Evolutionary conservation across 768 basidiomycete genomes (phyloP), one percentile per base, ranked within the genome.

Genomic region (Mycena metata): DNA sequence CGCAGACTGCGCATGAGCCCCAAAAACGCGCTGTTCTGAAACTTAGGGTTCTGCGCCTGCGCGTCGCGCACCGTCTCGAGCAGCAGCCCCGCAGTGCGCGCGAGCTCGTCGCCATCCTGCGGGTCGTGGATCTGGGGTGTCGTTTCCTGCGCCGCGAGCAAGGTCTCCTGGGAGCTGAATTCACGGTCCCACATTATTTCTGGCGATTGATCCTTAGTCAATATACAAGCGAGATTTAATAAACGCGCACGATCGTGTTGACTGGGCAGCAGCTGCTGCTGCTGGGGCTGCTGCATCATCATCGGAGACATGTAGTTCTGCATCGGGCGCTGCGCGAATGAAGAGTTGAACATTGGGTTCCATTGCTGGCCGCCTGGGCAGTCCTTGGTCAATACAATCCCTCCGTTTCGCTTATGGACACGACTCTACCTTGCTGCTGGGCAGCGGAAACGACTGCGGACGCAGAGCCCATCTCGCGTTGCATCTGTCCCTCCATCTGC

Each of bases 11-110:
- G 88, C 96, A 98, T 97, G 30, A 98, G 84, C 23, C 85, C 85
- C 84, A 98, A 83, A 76, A 98, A 98, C 66, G 88, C 85, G 77
- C 94, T 95, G 36, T 94, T 87, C 79, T 89, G 85, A 74, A 98
- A 96, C 77, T 97, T 98, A 41, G 90, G 88, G 75, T 94, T 95
- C 74, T 86, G 84, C 60, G 93, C 93, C 74, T 86, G 84, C 61
- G 93, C 93, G 65, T 90, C 80, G 74, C 87, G 83, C 51, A 96
- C 87, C n/a, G 91, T 85, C 46, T 94, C 88, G 61, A 97, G 81
- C 43, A 97, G 85, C 47, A 90, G 81, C 11, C 89, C 94, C 13
- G 96, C 96, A 10, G 94, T 91, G 33, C 88, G 86, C 3, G 95
- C 91, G 51, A 97, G 89, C 51, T 93, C 90, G 71, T 96, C 93